Percentiles rank a stretch among this genome's conserved stretches.
Conservation (phyloP, 768 basidiomycete species). For the Heimioporus sp. region DNA sequence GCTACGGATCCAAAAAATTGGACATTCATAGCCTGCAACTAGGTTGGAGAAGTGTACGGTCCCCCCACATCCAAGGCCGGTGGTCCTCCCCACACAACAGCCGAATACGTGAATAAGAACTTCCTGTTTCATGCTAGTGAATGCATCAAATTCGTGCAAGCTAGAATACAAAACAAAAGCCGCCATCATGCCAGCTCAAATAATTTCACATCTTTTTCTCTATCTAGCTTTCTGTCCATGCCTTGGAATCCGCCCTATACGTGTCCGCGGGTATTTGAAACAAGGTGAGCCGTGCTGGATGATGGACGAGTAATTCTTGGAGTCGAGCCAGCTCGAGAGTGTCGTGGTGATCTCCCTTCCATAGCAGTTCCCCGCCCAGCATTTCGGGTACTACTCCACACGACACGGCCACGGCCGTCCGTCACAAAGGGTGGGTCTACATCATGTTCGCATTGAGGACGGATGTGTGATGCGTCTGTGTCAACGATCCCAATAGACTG, state of each 20-base stretch:
- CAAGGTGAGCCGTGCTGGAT: conserved; percentile 3
- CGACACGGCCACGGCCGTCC: conserved; percentile 62
- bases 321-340: conserved; percentile 19
- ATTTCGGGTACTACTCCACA: conserved; percentile 37
- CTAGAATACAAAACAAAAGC: conserved; percentile 11
- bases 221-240: conserved; percentile 16
- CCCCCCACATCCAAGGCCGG: too few relatives aligned
- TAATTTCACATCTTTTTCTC: conserved; percentile 14
- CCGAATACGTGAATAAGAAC: too few relatives aligned
- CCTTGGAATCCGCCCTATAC: conserved; percentile 13
- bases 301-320: conserved; percentile 18
- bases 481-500: conserved; percentile 4
- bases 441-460: conserved; percentile 31
- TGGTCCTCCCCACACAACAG: too few relatives aligned
- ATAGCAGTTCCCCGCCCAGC: conserved; percentile 10
- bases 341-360: conserved; percentile 23
- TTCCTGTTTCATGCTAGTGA: not conserved
- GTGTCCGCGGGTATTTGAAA: conserved; percentile 15
- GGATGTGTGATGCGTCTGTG: conserved; percentile 4
- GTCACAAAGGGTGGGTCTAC: conserved; percentile 55
- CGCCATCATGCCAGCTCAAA: not conserved
- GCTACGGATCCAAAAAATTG: too few relatives aligned
- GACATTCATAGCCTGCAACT: too few relatives aligned
- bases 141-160: not conserved
- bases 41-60: too few relatives aligned